phyloP scores from a whole-genome alignment of 371 early-diverging fungal genomes.

The Circinella minor region DNA sequence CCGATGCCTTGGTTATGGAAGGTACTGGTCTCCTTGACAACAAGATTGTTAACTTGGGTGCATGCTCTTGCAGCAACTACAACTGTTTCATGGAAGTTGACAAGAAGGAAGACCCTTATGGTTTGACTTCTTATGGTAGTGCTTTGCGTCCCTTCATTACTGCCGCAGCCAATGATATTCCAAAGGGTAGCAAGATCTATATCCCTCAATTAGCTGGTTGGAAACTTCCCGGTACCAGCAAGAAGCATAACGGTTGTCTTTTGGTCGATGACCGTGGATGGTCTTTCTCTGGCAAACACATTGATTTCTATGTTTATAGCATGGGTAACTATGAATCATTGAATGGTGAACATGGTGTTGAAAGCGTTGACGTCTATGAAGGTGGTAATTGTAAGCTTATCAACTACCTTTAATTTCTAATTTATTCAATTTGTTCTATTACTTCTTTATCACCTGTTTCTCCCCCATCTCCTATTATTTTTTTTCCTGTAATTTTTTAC shows the following conservation, averaged over 20 bases:
- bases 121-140: slow-evolving; percentile 26
- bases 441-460: background rate
- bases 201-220: slow-evolving; percentile 32
- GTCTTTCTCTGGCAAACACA: slow-evolving; percentile 34
- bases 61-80: slow-evolving; percentile 33
- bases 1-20: slow-evolving; percentile 36
- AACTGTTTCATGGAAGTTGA: slow-evolving; percentile 33
- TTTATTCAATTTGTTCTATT: background rate
- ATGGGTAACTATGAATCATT: slow-evolving; percentile 31
- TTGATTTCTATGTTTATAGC: slow-evolving; percentile 34
- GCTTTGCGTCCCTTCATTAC: slow-evolving; percentile 32
- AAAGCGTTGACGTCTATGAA: slow-evolving; percentile 32
- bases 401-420: slow-evolving; percentile 27
- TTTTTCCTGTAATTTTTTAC: background rate
- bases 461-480: background rate
- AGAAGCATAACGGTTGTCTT: slow-evolving; percentile 40
- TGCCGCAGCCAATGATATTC: slow-evolving; percentile 30
- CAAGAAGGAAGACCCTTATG: slow-evolving; percentile 28
- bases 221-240: slow-evolving; percentile 26
- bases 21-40: slow-evolving; percentile 30
- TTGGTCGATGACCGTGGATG: slow-evolving; percentile 38
- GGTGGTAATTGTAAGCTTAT: slow-evolving; percentile 38
- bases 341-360: slow-evolving; percentile 27
- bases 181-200: slow-evolving; percentile 40
- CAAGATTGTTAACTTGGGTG: slow-evolving; percentile 34